Evolutionary conservation across 352 stramenopile genomes (phyloP), one percentile per base, ranked within the genome.

Genomic region (Globisporangium lucens): DNA sequence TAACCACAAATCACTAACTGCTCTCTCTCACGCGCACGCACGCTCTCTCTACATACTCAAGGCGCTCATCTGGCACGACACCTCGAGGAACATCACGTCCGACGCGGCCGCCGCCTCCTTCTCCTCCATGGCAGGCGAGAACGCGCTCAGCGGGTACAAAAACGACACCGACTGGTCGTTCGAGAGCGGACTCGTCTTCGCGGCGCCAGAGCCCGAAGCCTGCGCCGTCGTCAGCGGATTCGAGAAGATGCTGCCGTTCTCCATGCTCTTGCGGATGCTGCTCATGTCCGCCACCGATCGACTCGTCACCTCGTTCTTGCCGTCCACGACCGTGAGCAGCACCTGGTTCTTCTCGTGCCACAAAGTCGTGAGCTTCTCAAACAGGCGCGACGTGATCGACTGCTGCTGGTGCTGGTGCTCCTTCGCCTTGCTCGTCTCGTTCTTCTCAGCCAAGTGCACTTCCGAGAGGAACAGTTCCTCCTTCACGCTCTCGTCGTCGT

Each of bases 281-380:
- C 84, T 93, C 84, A 95, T 90, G 69, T 95, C 87, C 10, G 85
- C 87, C 22, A 95, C 76, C 30, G 82, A 89, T 62, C 85, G 87
- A 15, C 82, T 75, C 60, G 82, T 84, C 51, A 91, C 82, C 52
- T 87, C 68, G 69, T 92, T 87, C 69, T 90, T 90, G 67, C 79
- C 74, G 63, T 93, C 75, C 66, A 80, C 63, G 24, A 95, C 78
- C 12, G 85, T 93, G 24, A 91, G 68, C 58, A 95, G 59, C 63
- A 95, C 87, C 65, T 93, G 85, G 70, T 91, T 90, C 79, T 95
- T 95, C 69, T 95, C 87, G 47, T 82, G 85, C 87, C 87, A 95
- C 27, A 95, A 67, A 52, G 77, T 76, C 36, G 87, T 93, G 30
- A 95, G 72, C 80, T 89, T 90, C 67, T 89, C 76, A 66, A 93